A percentile compares a stretch with the other conserved stretches of the same genome.
Conservation (phyloP, 768 basidiomycete species). For the Lentinula boryana region DNA sequence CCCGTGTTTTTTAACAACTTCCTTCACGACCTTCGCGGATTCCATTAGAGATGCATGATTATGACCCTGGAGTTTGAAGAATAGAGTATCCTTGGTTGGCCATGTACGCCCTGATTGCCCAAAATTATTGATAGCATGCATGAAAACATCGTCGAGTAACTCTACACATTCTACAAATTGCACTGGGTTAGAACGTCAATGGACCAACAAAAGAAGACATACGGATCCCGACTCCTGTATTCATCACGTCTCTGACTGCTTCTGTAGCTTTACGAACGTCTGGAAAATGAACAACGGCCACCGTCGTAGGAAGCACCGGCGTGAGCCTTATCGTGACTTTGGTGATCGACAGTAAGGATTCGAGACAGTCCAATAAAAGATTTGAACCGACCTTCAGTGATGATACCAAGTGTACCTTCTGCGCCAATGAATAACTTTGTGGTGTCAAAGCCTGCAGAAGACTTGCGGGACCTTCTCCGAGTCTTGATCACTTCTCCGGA, state of each 20-base stretch:
- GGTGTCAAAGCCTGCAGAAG: slow-evolving; percentile 80
- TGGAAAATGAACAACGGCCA: slow-evolving; percentile 80
- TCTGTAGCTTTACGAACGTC: slow-evolving; percentile 67
- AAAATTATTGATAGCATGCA: slow-evolving; percentile 53
- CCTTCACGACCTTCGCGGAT: slow-evolving; percentile 52
- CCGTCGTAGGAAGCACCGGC: slow-evolving; percentile 75
- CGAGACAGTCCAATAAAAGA: neutral
- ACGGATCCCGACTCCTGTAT: slow-evolving; percentile 75
- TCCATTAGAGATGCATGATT: slow-evolving; percentile 53
- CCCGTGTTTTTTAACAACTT: slow-evolving; percentile 57
- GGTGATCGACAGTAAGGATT: neutral
- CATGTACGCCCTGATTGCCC: slow-evolving; percentile 51
- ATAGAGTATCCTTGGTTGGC: slow-evolving; percentile 62
- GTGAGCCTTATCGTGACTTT: slow-evolving; percentile 76
- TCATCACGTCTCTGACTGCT: slow-evolving; percentile 68
- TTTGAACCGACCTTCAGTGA: slow-evolving; percentile 63
- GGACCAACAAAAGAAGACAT: slow-evolving; percentile 20
- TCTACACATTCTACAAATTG: slow-evolving; percentile 68
- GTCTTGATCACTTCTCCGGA: slow-evolving; percentile 91
- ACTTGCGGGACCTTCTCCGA: slow-evolving; percentile 70
- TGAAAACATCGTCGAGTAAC: slow-evolving; percentile 67
- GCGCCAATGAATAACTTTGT: slow-evolving; percentile 90
- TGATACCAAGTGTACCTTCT: slow-evolving; percentile 74
- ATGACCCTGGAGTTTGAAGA: slow-evolving; percentile 85
- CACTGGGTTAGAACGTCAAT: neutral